A percentile compares a stretch with the other conserved stretches of the same genome.
Evolutionary conservation across 2,329 filamentous ascomycete genomes (phyloP).

Genomic region (Trichoderma cornu-damae): DNA sequence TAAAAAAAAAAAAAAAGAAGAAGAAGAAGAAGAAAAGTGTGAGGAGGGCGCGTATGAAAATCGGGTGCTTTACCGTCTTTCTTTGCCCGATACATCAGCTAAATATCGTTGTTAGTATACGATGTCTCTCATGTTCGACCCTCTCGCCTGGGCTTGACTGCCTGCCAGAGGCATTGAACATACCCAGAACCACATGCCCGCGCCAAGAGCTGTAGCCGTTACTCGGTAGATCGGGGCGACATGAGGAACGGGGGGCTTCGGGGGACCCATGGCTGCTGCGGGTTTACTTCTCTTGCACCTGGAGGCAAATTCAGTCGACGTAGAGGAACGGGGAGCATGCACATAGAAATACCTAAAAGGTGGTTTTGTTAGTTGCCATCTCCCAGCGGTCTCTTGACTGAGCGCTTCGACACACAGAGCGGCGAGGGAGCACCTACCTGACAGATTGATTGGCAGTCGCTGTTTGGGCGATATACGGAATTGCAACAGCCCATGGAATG

Average conservation of each 20-base stretch:
- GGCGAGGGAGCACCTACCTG: neutral
- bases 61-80: slow-evolving; percentile 15
- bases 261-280: slow-evolving; percentile 31
- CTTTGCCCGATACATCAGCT: slow-evolving; percentile 20
- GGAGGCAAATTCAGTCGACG: neutral
- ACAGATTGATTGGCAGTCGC: neutral
- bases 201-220: slow-evolving; percentile 78
- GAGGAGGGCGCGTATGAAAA: neutral
- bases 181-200: slow-evolving; percentile 39
- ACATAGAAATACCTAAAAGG: neutral
- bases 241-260: slow-evolving; percentile 43
- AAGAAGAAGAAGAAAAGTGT: too few relatives aligned
- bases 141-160: too few relatives aligned
- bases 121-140: neutral
- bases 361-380: neutral
- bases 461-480: slow-evolving; percentile 6
- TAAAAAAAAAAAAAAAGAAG: too few relatives aligned
- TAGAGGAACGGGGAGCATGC: neutral
- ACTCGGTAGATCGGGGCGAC: slow-evolving; percentile 69
- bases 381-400: neutral
- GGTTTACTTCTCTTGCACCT: slow-evolving; percentile 8
- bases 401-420: neutral
- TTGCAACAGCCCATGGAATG: slow-evolving; percentile 1
- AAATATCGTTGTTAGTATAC: neutral
- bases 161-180: neutral